Percentiles rank a stretch among this genome's conserved stretches.
Conservation (phyloP, 2,329 filamentous ascomycete species). For the Fusarium clavum region DNA sequence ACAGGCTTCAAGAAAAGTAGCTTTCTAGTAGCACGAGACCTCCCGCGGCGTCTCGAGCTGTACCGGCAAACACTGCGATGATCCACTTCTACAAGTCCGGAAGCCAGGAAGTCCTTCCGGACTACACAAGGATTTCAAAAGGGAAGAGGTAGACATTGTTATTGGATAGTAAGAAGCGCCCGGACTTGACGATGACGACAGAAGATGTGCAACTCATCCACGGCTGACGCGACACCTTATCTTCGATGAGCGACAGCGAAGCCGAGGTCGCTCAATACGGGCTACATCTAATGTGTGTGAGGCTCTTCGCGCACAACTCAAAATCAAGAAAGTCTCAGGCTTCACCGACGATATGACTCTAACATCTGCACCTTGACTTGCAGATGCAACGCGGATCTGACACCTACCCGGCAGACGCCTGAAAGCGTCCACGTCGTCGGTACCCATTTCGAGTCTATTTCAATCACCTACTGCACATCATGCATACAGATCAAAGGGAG, state of each 20-base stretch:
- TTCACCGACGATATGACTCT: conserved; percentile 46
- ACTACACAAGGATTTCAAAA: conserved; percentile 31
- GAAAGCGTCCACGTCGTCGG: conserved; percentile 47
- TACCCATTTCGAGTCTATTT: conserved; percentile 42
- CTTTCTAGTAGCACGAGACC: conserved; percentile 41
- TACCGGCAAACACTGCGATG: conserved; percentile 40
- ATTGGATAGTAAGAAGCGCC: conserved; percentile 42
- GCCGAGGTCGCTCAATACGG: conserved; percentile 26
- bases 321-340: conserved; percentile 35
- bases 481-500: conserved; percentile 45
- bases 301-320: background rate
- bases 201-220: conserved; percentile 38
- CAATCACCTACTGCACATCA: conserved; percentile 47
- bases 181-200: conserved; percentile 43
- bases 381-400: conserved; percentile 42
- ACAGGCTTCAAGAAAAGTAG: conserved; percentile 41
- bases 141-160: conserved; percentile 14
- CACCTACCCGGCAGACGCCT: conserved; percentile 40
- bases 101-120: conserved; percentile 45
- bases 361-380: conserved; percentile 26
- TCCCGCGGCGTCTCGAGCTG: conserved; percentile 27
- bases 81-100: conserved; percentile 40
- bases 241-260: conserved; percentile 22
- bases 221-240: conserved; percentile 42
- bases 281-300: conserved; percentile 6